Evolutionary conservation across 2,329 filamentous ascomycete genomes (phyloP).

Genomic region (Magnaporthiopsis rhizophila): DNA sequence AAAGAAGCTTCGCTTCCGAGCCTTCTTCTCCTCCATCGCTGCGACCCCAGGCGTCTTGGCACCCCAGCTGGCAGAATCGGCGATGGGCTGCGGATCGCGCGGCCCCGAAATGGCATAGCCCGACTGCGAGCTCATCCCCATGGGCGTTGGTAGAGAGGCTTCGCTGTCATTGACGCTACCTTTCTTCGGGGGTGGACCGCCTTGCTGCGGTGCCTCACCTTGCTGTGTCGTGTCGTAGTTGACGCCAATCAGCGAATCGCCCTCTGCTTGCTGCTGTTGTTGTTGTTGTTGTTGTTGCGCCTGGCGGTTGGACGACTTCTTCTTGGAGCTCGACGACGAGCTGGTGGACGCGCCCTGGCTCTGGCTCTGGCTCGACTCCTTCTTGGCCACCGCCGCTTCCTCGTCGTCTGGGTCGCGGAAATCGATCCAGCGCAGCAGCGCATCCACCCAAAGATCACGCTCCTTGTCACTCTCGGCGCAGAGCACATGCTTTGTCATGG

Average conservation of each 20-base stretch:
- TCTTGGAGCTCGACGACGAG: slow-evolving; percentile 23
- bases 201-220: slow-evolving; percentile 45
- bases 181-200: slow-evolving; percentile 33
- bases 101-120: slow-evolving; percentile 69
- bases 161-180: slow-evolving; percentile 12
- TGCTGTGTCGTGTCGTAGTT: slow-evolving; percentile 49
- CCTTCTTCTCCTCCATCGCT: slow-evolving; percentile 62
- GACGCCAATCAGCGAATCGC: slow-evolving; percentile 45
- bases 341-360: neutral
- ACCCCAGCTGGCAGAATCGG: slow-evolving; percentile 80
- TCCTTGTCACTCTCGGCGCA: slow-evolving; percentile 93
- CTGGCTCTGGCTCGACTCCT: slow-evolving; percentile 13
- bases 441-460: slow-evolving; percentile 89
- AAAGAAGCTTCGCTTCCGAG: slow-evolving; percentile 71
- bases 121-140: slow-evolving; percentile 31
- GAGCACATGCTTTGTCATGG: slow-evolving; percentile 83
- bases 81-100: slow-evolving; percentile 75
- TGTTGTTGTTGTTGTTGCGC: slow-evolving; percentile 16
- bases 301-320: slow-evolving; percentile 25
- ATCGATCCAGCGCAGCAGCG: slow-evolving; percentile 83
- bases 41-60: slow-evolving; percentile 53
- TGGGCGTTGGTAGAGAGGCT: slow-evolving; percentile 25
- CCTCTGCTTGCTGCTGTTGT: slow-evolving; percentile 16
- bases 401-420: slow-evolving; percentile 55
- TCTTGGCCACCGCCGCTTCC: slow-evolving; percentile 24